A percentile compares a stretch with the other conserved stretches of the same genome.
Conservation (phyloP, 2,329 filamentous ascomycete species). For the Trichophyton rubrum region DNA sequence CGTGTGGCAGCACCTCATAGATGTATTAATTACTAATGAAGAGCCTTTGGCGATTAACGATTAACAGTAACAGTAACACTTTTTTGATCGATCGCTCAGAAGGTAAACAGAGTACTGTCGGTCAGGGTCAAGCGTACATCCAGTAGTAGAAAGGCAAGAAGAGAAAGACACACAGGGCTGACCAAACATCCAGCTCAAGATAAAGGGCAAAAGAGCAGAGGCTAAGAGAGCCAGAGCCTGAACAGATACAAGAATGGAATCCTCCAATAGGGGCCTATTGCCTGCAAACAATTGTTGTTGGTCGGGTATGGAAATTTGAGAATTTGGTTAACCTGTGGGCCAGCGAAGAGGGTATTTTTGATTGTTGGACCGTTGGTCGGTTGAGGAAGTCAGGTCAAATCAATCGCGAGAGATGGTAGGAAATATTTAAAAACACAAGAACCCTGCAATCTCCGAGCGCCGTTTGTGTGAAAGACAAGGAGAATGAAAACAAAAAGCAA, state of each 20-base stretch:
- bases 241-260: constrained; percentile 5
- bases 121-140: constrained; percentile 1
- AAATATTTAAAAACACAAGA: background rate
- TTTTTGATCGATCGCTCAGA: background rate
- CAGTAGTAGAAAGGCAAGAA: background rate
- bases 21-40: background rate
- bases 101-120: background rate
- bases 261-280: constrained; percentile 1
- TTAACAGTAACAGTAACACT: constrained; percentile 4
- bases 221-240: background rate
- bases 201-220: background rate
- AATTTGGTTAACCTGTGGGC: background rate
- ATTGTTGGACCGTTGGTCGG: background rate
- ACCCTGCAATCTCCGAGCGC: constrained; percentile 1
- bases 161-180: background rate
- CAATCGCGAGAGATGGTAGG: background rate
- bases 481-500: background rate
- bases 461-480: background rate
- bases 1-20: background rate
- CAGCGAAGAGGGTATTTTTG: background rate
- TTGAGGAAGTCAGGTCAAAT: background rate
- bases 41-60: background rate
- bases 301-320: background rate
- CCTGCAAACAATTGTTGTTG: background rate
- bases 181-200: constrained; percentile 1